A percentile compares a stretch with the other conserved stretches of the same genome.
These are phyloP conservation scores for Lipomyces chichibuensis DNA, from an alignment of 805 yeast species.

Conservation along the genomic window DNA sequence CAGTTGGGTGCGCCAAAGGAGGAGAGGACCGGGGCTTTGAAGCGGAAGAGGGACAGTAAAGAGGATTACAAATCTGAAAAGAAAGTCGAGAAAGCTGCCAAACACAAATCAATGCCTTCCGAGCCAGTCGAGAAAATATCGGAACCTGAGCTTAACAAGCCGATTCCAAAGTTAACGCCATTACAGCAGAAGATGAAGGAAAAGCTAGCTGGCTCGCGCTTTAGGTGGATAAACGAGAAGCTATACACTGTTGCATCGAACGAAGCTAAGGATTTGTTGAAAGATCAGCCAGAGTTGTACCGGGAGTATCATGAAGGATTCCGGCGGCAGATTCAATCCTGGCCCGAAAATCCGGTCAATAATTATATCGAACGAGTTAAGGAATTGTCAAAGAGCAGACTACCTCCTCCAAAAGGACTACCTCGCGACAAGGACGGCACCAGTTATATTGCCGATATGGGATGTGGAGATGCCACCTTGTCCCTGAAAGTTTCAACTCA, in stretches of 20 bases:
- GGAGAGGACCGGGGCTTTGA: neutral
- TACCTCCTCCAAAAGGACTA: constrained; percentile 38
- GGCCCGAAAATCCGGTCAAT: constrained; percentile 99
- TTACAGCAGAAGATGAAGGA: constrained; percentile 95
- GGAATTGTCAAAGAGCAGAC: constrained; percentile 15
- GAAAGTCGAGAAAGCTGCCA: neutral
- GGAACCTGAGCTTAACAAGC: neutral
- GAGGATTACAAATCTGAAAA: constrained; percentile 15
- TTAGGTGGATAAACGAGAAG: constrained; percentile 98
- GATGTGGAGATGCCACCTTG: constrained; percentile 96
- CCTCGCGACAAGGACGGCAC: constrained; percentile 62
- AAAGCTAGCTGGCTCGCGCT: constrained; percentile 90
- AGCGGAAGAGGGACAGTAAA: constrained; percentile 19
- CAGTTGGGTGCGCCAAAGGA: neutral
- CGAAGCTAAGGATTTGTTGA: constrained; percentile 71
- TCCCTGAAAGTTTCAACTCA: constrained; percentile 63
- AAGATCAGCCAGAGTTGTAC: constrained; percentile 82
- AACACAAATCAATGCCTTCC: neutral
- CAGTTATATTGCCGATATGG: constrained; percentile 95
- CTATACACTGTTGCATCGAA: constrained; percentile 84
- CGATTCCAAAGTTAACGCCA: constrained; percentile 61
- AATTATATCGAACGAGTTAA: constrained; percentile 76
- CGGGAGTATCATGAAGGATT: constrained; percentile 96
- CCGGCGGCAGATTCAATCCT: constrained; percentile 88
- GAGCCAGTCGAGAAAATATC: neutral